Conservation (phyloP, 352 stramenopile species). For the Blastocystis sp. region DNA sequence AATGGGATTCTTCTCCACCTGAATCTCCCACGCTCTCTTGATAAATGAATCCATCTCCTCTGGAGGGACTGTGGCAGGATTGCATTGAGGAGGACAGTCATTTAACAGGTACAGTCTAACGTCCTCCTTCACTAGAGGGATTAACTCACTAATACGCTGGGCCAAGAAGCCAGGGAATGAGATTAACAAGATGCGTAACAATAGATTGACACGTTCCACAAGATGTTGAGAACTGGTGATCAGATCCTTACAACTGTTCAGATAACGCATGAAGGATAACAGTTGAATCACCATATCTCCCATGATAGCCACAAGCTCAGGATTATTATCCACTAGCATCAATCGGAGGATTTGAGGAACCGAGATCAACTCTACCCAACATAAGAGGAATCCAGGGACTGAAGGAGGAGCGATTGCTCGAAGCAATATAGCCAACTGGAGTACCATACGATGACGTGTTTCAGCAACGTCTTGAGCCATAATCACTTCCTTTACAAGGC, state of each 20-base stretch:
- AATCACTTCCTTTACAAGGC: slow-evolving; percentile 19
- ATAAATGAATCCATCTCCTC: slow-evolving; percentile 17
- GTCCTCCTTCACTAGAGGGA: neutral
- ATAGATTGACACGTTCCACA: neutral
- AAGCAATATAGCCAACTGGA: neutral
- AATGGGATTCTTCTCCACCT: neutral
- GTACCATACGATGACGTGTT: neutral
- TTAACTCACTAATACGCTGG: neutral
- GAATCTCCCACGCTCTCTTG: neutral
- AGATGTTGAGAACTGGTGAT: neutral
- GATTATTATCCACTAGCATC: neutral
- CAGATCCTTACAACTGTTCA: neutral
- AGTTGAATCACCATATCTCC: neutral
- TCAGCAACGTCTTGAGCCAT: neutral
- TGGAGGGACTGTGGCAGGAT: neutral
- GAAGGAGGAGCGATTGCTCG: neutral
- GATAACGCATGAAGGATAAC: neutral
- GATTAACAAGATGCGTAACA: neutral
- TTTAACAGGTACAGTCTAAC: neutral
- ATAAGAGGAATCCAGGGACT: neutral
- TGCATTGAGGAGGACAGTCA: slow-evolving; percentile 20
- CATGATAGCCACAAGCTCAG: neutral
- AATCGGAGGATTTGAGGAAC: neutral
- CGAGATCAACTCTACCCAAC: neutral
- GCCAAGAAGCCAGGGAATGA: slow-evolving; percentile 40